A percentile compares a stretch with the other conserved stretches of the same genome.
Evolutionary conservation across 768 basidiomycete species (phyloP).

Genomic region (Termitomyces sp.): DNA sequence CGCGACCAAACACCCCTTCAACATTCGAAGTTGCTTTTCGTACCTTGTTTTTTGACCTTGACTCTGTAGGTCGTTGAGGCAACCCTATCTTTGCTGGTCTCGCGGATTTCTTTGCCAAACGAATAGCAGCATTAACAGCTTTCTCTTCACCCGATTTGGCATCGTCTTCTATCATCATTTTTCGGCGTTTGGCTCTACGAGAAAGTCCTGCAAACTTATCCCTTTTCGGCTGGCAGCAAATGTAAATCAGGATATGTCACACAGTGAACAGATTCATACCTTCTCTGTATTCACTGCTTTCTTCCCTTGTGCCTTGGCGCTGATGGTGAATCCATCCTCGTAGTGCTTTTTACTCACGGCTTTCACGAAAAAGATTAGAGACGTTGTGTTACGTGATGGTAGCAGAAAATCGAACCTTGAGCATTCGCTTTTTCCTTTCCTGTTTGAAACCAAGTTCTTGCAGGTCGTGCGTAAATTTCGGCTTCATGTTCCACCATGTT

Average conservation of each 20-base stretch:
- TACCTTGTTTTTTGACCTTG: conserved; percentile 29
- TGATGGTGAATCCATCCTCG: conserved; percentile 43
- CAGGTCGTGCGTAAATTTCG: conserved; percentile 91
- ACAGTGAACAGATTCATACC: conserved; percentile 23
- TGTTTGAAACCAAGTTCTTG: conserved; percentile 98
- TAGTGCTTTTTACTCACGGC: conserved; percentile 75
- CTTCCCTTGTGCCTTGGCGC: conserved; percentile 34
- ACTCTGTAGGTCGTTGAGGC: conserved; percentile 27
- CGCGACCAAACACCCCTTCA: conserved; percentile 50
- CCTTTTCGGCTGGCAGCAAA: conserved; percentile 53
- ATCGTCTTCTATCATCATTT: conserved; percentile 80
- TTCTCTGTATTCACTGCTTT: conserved; percentile 32
- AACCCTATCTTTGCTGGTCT: conserved; percentile 73
- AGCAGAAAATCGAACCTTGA: conserved; percentile 48
- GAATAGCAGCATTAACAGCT: conserved; percentile 68
- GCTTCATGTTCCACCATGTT: conserved; percentile 92
- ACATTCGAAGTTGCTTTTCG: conserved; percentile 27
- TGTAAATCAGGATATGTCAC: neutral
- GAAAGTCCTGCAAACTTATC: conserved; percentile 80
- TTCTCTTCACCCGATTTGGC: conserved; percentile 50
- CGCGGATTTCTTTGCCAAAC: conserved; percentile 77
- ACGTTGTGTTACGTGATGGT: conserved; percentile 1
- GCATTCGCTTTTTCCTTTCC: conserved; percentile 76
- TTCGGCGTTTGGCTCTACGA: conserved; percentile 83
- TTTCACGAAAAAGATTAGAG: conserved; percentile 25